Base-by-base conservation (phyloP, 495 filamentous ascomycete species). In the Penicillium ucsense region DNA sequence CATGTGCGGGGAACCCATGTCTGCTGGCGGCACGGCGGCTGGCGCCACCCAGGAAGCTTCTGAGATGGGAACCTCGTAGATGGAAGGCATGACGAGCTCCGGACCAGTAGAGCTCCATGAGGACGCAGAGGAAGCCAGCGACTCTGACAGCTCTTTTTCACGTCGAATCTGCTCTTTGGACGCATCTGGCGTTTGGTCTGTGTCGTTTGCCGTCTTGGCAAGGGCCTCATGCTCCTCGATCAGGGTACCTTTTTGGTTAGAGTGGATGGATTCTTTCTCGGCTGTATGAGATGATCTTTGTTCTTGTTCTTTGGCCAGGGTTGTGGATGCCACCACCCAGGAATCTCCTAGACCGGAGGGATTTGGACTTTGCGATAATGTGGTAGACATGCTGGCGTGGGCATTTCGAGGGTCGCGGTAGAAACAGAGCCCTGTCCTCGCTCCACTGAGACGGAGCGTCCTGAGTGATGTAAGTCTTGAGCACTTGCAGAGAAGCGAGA, bases 21-120 rank as follows among this genome's bases (percentile, higher is more conserved):
- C 50, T 29, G 50, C 56, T 0, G 59, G 46, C 31, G 50, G 64
- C 31, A 62, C 43, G 40, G 20, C 20, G 20, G 50, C 50, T 32
- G 68, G 65, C 3, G 64, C 60, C 8, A 72, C 54, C 68, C 68
- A 73, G 27, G 68, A 72, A 36, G 47, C 62, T 35, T 72, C 64
- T 30, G 60, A 55, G 31, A 65, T 58, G 8, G 63, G 57, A 2
- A 56, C 50, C 41, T 69, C 67, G 48, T 65, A 64, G 28, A 74
- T 70, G 4, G 68, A 72, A 2, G 70, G 70, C 70, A 74, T 74
- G 35, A 74, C 63, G 5, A 74, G 62, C 41, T 74, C 68, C 3
- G 68, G 70, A 9, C 70, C 70, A 9, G 66, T 62, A 39, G 61
- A 52, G 9, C 48, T 51, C 56, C 50, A 55, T 36, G 62, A 67